phyloP scores from a whole-genome alignment of 2,329 filamentous ascomycete species.

The Clarireedia paspali region DNA sequence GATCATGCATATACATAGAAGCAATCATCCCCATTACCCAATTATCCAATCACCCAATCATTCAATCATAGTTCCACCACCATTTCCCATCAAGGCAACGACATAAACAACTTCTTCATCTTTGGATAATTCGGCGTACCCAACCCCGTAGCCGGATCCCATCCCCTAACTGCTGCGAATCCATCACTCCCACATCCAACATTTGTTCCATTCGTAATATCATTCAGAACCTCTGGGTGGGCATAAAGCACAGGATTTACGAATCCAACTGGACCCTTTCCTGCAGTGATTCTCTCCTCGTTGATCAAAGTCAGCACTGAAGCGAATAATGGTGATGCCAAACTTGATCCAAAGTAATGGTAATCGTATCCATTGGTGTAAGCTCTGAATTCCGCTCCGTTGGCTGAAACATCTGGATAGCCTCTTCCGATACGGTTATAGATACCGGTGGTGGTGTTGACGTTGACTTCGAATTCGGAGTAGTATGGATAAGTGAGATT shows the following conservation, averaged over 20 bases:
- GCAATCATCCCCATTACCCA: too few relatives aligned
- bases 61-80: too few relatives aligned
- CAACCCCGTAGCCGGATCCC: conserved; percentile 23
- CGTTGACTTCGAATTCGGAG: conserved; percentile 25
- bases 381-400: conserved; percentile 35
- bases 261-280: conserved; percentile 6
- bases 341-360: conserved; percentile 16
- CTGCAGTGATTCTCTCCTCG: background rate
- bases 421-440: conserved; percentile 42
- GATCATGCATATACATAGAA: too few relatives aligned
- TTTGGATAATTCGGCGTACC: conserved; percentile 24
- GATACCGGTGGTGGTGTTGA: conserved; percentile 38
- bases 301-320: conserved; percentile 18
- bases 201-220: conserved; percentile 28
- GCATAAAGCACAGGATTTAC: conserved; percentile 8
- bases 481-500: conserved; percentile 20
- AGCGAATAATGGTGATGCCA: conserved; percentile 19
- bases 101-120: conserved; percentile 21
- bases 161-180: conserved; percentile 28
- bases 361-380: conserved; percentile 6
- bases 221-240: conserved; percentile 27
- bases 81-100: conserved; percentile 11
- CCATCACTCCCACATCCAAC: conserved; percentile 29
- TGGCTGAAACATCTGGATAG: conserved; percentile 46
- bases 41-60: too few relatives aligned